Percentiles rank a stretch among this genome's conserved stretches.
Conservation (phyloP, 1,284 basidiomycete species). For the Ustilago loliicola region DNA sequence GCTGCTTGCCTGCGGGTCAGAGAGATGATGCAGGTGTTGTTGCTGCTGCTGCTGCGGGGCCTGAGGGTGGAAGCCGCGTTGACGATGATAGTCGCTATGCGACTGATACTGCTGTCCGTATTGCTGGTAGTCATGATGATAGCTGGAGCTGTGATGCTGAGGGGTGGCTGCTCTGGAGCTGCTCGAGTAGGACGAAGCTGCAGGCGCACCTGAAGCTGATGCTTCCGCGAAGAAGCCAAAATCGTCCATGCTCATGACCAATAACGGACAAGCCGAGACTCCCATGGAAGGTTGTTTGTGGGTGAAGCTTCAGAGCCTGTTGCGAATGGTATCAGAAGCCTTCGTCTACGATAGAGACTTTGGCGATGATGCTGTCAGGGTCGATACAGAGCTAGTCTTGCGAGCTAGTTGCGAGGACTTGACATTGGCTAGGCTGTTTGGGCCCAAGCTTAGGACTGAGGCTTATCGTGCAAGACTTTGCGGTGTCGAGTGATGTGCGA, state of each 20-base stretch:
- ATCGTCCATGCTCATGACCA: slow-evolving; percentile 39
- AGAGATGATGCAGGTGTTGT: slow-evolving; percentile 19
- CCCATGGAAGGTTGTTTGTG: slow-evolving; percentile 19
- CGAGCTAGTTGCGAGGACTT: too few species aligned
- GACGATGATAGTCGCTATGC: slow-evolving; percentile 1
- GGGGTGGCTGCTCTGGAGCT: slow-evolving; percentile 2
- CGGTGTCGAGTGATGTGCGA: too few species aligned
- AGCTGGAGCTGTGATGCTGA: slow-evolving; percentile 12
- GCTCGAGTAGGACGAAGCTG: slow-evolving; percentile 20
- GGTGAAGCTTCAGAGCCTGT: too few species aligned
- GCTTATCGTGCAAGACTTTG: too few species aligned
- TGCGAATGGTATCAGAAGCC: too few species aligned
- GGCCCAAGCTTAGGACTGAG: too few species aligned
- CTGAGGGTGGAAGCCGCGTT: slow-evolving; percentile 8
- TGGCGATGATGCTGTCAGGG: too few species aligned
- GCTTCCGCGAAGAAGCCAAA: slow-evolving; percentile 46
- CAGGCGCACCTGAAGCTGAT: slow-evolving; percentile 3
- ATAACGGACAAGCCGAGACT: slow-evolving; percentile 13
- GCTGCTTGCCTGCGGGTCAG: slow-evolving; percentile 1
- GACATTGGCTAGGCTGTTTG: too few species aligned
- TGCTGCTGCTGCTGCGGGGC: slow-evolving; percentile 17
- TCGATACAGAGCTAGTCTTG: too few species aligned
- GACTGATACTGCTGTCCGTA: neutral
- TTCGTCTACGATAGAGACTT: too few species aligned
- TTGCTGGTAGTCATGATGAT: slow-evolving; percentile 11